Evolutionary conservation across 2,329 filamentous ascomycete genomes (phyloP), one percentile per base, ranked within the genome.

Genomic region (Pseudogymnoascus sp.): DNA sequence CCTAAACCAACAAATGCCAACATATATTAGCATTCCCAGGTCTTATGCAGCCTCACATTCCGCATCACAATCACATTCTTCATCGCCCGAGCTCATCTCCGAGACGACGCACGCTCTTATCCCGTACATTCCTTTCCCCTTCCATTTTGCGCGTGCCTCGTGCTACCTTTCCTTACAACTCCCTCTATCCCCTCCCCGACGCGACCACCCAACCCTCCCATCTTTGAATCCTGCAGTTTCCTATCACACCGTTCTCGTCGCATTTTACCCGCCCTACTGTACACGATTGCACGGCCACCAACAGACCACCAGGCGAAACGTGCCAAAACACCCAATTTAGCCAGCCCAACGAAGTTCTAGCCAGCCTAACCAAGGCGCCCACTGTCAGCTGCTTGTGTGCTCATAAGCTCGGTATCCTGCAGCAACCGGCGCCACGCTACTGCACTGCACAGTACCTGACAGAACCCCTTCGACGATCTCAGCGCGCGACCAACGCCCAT

Each of bases 361-460:
- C 49, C 49, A 55, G 49, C 49, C 49, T 33, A 2, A 55, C 49
- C 45, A 52, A 52, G 23, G 23, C 25, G 25, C 45, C 42, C 45
- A 19, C 25, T 55, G 5, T 55, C 45, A 4, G 39, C 39, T 42
- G 39, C 39, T 42, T 42, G 19, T 42, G 19, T 49, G 23, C 7
- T 55, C 45, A 55, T 55, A 55, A 55, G 45, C 45, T 55, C 45
- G 45, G 45, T n/a, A 55, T 33, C 16, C n/a, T 33, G 49, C 49
- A 55, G 49, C 25, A 19, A 55, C 49, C 9, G n/a, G 49, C 49
- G 28, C n/a, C 49, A 12, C 49, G 49, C 49, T 55, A 33, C 49
- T 55, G 49, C 49, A 55, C 23, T 36, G 38, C 38, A 42, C 39
- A 16, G 49, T 55, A 33, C 49, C 49, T 55, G 49, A 55, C 49